These are phyloP conservation scores for Auricularia auricula-judae DNA, from an alignment of 768 basidiomycete species.

Conservation along the genomic window DNA sequence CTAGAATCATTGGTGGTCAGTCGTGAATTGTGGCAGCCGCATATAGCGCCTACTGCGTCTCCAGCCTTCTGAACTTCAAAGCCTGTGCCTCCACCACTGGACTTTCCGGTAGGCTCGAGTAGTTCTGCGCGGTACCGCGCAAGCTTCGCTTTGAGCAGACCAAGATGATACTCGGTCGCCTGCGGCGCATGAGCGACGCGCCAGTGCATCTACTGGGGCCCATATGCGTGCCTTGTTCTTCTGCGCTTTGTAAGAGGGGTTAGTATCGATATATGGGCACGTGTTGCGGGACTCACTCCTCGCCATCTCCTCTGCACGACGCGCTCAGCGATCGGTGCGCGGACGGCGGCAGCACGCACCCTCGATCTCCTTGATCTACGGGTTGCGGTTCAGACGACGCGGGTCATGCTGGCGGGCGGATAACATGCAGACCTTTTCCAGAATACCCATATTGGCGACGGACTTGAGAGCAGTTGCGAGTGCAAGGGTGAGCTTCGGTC, in stretches of 20 bases:
- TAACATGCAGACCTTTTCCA: constrained; percentile 59
- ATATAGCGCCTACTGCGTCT: constrained; percentile 15
- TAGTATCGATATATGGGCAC: not conserved
- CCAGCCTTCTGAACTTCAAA: constrained; percentile 85
- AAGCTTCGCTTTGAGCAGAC: constrained; percentile 82
- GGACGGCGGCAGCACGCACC: constrained; percentile 36
- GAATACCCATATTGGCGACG: constrained; percentile 60
- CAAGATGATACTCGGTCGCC: constrained; percentile 93
- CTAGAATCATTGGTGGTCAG: not conserved
- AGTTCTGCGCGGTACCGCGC: constrained; percentile 92
- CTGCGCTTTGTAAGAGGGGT: constrained; percentile 46
- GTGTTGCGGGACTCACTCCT: constrained; percentile 51
- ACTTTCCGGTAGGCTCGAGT: constrained; percentile 82
- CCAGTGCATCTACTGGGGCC: not conserved
- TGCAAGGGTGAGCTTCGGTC: not conserved
- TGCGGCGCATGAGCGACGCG: constrained; percentile 19
- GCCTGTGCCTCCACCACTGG: constrained; percentile 66
- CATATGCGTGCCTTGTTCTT: constrained; percentile 72
- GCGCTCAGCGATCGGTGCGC: not conserved
- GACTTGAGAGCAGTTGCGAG: not conserved
- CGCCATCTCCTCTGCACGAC: constrained; percentile 81
- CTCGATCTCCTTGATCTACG: constrained; percentile 90
- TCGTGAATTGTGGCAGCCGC: not conserved
- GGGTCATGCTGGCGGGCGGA: constrained; percentile 7
- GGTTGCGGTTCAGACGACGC: constrained; percentile 1